Conservation (phyloP, 768 basidiomycete genomes). For the Mycena pura region DNA sequence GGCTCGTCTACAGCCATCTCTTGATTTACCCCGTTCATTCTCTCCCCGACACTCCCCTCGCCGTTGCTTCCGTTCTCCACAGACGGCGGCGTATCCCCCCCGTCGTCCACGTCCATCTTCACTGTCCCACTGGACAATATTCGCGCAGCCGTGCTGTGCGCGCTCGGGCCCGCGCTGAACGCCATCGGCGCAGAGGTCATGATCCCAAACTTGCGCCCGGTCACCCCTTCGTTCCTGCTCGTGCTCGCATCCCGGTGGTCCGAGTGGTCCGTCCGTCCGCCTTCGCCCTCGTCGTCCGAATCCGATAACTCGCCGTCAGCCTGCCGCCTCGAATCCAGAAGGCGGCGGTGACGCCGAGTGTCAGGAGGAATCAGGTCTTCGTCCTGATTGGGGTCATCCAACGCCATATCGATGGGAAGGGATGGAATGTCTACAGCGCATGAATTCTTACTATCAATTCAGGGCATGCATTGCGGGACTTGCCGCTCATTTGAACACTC, state of each 20-base stretch:
- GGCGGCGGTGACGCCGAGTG: conserved; percentile 72
- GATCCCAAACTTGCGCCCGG: conserved; percentile 68
- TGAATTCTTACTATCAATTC: neutral
- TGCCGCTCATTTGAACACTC: conserved; percentile 90
- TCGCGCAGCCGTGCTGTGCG: conserved; percentile 61
- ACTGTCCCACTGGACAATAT: conserved; percentile 44
- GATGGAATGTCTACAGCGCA: conserved; percentile 74
- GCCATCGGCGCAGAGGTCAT: conserved; percentile 67
- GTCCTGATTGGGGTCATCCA: conserved; percentile 82
- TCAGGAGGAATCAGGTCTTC: conserved; percentile 85
- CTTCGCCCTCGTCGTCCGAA: conserved; percentile 97
- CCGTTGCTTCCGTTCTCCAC: conserved; percentile 31
- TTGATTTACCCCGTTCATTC: conserved; percentile 14
- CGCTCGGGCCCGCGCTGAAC: conserved; percentile 81
- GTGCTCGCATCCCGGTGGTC: conserved; percentile 62
- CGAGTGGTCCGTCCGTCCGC: conserved; percentile 75
- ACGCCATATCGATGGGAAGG: conserved; percentile 81
- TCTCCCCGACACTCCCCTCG: neutral
- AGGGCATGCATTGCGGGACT: conserved; percentile 25
- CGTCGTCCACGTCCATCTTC: conserved; percentile 46
- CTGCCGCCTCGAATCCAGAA: conserved; percentile 84
- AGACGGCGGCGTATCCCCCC: conserved; percentile 41
- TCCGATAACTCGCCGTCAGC: conserved; percentile 92
- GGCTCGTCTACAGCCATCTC: conserved; percentile 33
- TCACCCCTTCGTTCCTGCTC: conserved; percentile 50